Base-by-base conservation (phyloP, 2,329 filamentous ascomycete species). In the Fusarium sp. region DNA sequence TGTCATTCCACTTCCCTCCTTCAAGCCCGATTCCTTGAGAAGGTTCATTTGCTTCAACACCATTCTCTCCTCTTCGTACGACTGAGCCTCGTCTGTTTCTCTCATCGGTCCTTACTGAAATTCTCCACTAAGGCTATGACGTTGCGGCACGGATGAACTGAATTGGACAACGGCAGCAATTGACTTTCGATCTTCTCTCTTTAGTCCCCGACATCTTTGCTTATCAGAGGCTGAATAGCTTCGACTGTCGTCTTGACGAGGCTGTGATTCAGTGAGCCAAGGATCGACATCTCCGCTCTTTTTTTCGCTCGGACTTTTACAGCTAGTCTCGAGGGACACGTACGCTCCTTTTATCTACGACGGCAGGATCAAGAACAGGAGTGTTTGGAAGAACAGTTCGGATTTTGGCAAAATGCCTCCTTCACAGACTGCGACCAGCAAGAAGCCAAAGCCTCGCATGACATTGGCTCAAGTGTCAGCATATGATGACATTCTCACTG, bases 401-500 rank as follows among this genome's bases (percentile, higher is more conserved):
- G n/a, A 42, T 13, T 14, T 46, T 34, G 62, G 57, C 50, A 62
- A 51, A 43, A 80, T 84, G 82, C 76, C 82, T 72, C 77, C 80
- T 25, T 72, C 78, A 48, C 78, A 79, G 54, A 71, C 71, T 23
- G 67, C 79, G 69, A 55, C 79, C 42, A 74, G 79, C 19, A 88
- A 91, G 80, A 91, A 87, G 82, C 89, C 91, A 77, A 91, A 87
- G 83, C 90, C 91, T 78, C 89, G 89, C 67, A 85, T 99, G 74
- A 97, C 94, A 10, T 85, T 98, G 74, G 90, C 91, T 65, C 94
- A 97, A 84, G 84, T 99, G 75, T 91, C 94, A 31, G 91, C 91
- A 51, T 98, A 98, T 83, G 96, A 99, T 82, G 96, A 99, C 81
- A 90, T 98, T 70, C 85, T 97, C 67, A 99, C 96, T 10, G 96